Base-by-base conservation (phyloP, 2,329 filamentous ascomycete genomes). In the Orbilia brochopaga region DNA sequence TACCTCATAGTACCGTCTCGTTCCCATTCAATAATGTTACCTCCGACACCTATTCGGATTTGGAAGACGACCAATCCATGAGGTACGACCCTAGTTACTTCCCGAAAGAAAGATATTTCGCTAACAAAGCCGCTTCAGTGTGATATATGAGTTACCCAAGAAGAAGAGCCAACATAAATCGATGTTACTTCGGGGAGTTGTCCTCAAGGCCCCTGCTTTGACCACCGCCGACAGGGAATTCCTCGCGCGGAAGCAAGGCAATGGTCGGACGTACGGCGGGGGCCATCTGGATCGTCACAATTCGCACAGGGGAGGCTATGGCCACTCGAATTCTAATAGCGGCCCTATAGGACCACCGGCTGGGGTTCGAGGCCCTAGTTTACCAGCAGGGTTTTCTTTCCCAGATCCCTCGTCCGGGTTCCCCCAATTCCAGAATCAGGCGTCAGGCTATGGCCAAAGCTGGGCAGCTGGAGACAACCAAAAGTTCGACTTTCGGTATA, bases 41-140 rank as follows among this genome's bases (percentile, higher is more conserved):
- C 40, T 73, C 69, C 8, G 84, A 84, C 2, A 87, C 94, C 83
- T 73, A 73, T 35, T 89, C 90, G 1, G 84, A 88, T 75, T 81
- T 97, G 8, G 91, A 96, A 61, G 90, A 92, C 75, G 91, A 99
- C 80, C 87, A 89, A 67, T 94, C 91, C 30, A 86, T 97, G 75
- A 92, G 86, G 88, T 92, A 83, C 80, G 86, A 84, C 56, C 57
- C 44, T 59, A 15, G 11, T 13, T 15, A n/a, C n/a, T n/a, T n/a
- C n/a, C n/a, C n/a, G n/a, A n/a, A n/a, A n/a, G n/a, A n/a, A n/a
- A n/a, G n/a, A n/a, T n/a, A n/a, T n/a, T n/a, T n/a, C n/a, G n/a
- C n/a, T n/a, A n/a, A n/a, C n/a, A n/a, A n/a, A n/a, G n/a, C 75
- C 11, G 50, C 27, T 4, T 44, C 42, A 96, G 90, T 77, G 92